phyloP scores from a whole-genome alignment of 2,329 filamentous ascomycete genomes.

The Verticillium tricorpus region DNA sequence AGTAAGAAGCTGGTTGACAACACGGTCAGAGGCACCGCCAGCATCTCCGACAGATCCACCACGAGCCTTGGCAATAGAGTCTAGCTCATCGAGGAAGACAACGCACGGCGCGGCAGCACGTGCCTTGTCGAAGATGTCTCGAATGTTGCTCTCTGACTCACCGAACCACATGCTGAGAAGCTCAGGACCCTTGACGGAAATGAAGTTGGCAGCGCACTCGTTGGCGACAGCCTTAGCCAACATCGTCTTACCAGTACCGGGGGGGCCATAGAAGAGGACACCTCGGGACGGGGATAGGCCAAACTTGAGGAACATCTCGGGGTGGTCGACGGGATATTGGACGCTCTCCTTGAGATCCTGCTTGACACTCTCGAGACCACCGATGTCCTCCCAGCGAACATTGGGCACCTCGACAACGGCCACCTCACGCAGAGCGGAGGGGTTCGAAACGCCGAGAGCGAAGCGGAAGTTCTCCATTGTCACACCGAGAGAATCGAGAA shows the following conservation, averaged over 20 bases:
- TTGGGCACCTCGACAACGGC: conserved; percentile 99
- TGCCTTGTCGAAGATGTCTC: conserved; percentile 99
- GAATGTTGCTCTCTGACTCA: conserved; percentile 99
- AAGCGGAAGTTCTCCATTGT: conserved; percentile 99
- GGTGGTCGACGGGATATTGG: conserved; percentile 98
- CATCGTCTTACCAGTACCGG: conserved; percentile 99
- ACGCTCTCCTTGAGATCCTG: conserved; percentile 98
- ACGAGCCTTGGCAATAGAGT: conserved; percentile 99
- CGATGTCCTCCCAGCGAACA: conserved; percentile 99
- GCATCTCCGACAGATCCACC: conserved; percentile 94
- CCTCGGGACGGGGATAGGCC: conserved; percentile 95
- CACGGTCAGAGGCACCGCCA: conserved; percentile 96
- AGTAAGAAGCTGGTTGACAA: conserved; percentile 98
- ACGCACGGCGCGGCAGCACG: conserved; percentile 96
- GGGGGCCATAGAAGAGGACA: conserved; percentile 98
- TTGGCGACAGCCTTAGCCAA: conserved; percentile 99
- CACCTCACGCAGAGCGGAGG: conserved; percentile 95
- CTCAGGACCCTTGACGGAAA: conserved; percentile 98
- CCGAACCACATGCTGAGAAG: conserved; percentile 99
- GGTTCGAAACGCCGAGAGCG: conserved; percentile 95
- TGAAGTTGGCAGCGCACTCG: conserved; percentile 99
- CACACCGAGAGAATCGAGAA: conserved; percentile 94
- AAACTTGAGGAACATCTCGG: conserved; percentile 99
- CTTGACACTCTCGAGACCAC: conserved; percentile 97
- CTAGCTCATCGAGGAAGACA: conserved; percentile 97